These are phyloP conservation scores for Candida insectalens DNA, from an alignment of 805 yeast genomes.

Conservation along the genomic window DNA sequence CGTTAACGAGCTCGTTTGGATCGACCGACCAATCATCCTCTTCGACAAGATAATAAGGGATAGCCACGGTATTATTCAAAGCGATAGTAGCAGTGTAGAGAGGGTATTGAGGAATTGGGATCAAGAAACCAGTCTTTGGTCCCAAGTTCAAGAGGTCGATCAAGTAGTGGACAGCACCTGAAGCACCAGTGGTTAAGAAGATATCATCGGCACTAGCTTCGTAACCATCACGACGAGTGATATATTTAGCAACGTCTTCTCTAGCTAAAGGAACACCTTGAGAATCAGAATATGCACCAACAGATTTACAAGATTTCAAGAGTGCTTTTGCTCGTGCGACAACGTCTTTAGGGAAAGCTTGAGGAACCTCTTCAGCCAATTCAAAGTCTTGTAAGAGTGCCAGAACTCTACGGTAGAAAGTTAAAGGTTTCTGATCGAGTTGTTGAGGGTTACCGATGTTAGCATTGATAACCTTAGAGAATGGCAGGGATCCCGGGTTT, in stretches of 20 bases:
- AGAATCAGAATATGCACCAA: conserved; percentile 93
- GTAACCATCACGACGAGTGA: conserved; percentile 68
- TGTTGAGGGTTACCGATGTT: conserved; percentile 99
- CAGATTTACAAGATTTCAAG: conserved; percentile 59
- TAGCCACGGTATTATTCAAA: conserved; percentile 68
- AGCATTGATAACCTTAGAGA: conserved; percentile 70
- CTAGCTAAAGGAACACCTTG: conserved; percentile 77
- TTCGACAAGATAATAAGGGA: conserved; percentile 85
- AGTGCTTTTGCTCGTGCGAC: conserved; percentile 57
- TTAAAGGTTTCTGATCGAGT: conserved; percentile 84
- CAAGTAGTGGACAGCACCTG: conserved; percentile 80
- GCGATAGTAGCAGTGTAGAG: conserved; percentile 92
- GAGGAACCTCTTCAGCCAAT: conserved; percentile 31
- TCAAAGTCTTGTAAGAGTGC: conserved; percentile 81
- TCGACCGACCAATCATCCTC: conserved; percentile 75
- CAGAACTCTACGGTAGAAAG: conserved; percentile 90
- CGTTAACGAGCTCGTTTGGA: conserved; percentile 48
- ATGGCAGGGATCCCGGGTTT: conserved; percentile 61
- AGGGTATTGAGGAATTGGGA: conserved; percentile 98
- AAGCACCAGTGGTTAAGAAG: conserved; percentile 89
- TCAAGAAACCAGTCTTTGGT: conserved; percentile 66
- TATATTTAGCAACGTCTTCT: conserved; percentile 72
- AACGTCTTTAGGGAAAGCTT: conserved; percentile 55
- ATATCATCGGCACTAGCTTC: conserved; percentile 61
- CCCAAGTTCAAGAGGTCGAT: conserved; percentile 63